phyloP scores from a whole-genome alignment of 176 grass and related monocot genomes.

The Rhynchospora tenuis region DNA sequence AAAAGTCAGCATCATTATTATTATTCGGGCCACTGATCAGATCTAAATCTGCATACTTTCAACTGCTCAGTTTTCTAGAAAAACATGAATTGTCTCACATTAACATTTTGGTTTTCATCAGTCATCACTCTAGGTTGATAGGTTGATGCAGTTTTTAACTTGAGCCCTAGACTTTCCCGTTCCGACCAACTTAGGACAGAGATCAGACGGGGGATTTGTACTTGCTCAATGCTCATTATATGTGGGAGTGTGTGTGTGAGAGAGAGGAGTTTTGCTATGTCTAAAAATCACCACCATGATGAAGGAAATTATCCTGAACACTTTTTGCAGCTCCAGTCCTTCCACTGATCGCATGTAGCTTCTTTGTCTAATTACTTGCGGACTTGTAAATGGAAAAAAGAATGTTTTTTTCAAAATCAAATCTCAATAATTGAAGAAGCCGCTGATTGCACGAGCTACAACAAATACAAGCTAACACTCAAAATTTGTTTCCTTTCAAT shows the following conservation, averaged over 20 bases:
- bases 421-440: not conserved
- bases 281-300: not conserved
- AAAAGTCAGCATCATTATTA: not conserved
- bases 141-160: not conserved
- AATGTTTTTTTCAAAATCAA: not conserved
- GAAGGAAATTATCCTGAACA: not conserved
- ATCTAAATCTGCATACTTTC: not conserved
- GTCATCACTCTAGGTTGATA: not conserved
- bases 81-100: not conserved
- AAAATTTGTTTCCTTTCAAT: not conserved
- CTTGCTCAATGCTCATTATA: no score
- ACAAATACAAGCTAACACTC: not conserved
- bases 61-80: not conserved
- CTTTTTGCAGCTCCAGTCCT: not conserved
- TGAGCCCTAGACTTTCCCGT: not conserved
- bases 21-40: not conserved
- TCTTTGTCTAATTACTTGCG: not conserved
- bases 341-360: not conserved
- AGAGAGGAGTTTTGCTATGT: not conserved
- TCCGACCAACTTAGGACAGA: not conserved
- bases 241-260: no score
- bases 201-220: not conserved
- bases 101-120: not conserved
- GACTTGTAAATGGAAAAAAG: not conserved
- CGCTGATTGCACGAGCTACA: not conserved